phyloP scores from a whole-genome alignment of 179 eudicot genomes.

The Beta corolliflora region DNA sequence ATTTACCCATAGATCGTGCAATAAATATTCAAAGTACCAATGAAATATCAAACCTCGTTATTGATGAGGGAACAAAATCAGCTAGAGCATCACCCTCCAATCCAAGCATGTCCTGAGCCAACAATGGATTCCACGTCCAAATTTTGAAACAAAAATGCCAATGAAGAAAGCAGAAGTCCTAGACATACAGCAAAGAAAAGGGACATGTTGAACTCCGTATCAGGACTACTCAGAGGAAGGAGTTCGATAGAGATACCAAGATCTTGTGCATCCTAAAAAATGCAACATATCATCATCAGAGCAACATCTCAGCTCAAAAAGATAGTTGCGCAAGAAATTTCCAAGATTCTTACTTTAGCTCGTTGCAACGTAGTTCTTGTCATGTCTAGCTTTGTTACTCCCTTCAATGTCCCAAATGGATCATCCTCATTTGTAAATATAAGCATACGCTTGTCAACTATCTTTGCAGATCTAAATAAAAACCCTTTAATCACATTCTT shows the following conservation, averaged over 20 bases:
- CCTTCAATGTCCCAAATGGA: constrained; percentile 89
- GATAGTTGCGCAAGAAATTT: constrained; percentile 6
- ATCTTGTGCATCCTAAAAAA: constrained; percentile 93
- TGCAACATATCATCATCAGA: constrained; percentile 5
- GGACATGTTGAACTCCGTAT: constrained; percentile 69
- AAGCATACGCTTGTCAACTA: constrained; percentile 81
- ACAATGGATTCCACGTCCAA: constrained; percentile 9
- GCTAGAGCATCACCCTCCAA: constrained; percentile 72
- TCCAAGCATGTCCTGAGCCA: constrained; percentile 80
- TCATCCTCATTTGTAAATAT: constrained; percentile 93
- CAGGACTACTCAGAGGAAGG: constrained; percentile 70
- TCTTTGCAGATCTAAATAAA: constrained; percentile 72
- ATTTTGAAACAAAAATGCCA: constrained; percentile 5
- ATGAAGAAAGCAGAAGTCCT: constrained; percentile 20
- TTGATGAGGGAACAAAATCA: constrained; percentile 66
- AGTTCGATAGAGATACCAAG: constrained; percentile 93
- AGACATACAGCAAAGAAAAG: constrained; percentile 79
- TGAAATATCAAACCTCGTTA: constrained; percentile 57
- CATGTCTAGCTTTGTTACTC: constrained; percentile 81
- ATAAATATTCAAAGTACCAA: background rate
- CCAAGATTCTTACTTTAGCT: constrained; percentile 60
- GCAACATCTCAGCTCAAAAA: background rate
- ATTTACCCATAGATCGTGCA: background rate
- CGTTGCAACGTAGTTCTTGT: constrained; percentile 93
- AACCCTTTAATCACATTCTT: constrained; percentile 14